Evolutionary conservation across 1,284 basidiomycete species (phyloP), one percentile per base, ranked within the genome.

Genomic region (Pseudozyma thailandica): DNA sequence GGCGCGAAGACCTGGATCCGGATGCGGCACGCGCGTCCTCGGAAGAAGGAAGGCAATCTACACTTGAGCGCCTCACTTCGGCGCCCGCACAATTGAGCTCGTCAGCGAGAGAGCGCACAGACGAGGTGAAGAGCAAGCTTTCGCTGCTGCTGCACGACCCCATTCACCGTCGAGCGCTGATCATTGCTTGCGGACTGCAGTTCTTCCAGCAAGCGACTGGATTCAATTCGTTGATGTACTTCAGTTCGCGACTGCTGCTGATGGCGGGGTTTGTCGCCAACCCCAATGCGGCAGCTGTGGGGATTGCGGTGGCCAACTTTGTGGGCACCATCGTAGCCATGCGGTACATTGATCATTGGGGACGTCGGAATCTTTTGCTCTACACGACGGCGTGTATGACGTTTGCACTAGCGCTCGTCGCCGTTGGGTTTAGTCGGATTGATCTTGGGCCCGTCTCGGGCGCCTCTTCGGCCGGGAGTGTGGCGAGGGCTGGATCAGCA

Each of bases 211-310:
- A 79, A 35, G 50, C 50, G 10, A 51, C 42, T 1, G 70, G 70
- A 1, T 66, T 66, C 47, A 72, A 72, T 39, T 42, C 46, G 13
- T 50, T 76, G 20, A 63, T 75, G 56, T 80, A 80, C 50, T 80
- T 66, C 35, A 54, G 47, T 6, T 55, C 63, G 5, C 63, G 71
- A 3, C 49, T 80, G 20, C 52, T 80, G 26, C 54, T 66, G 35
- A 77, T 77, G 66, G 73, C 73, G 30, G 77, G 77, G 4, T 80
- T 80, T 43, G 49, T 50, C 4, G 47, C 58, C 12, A 80, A 80
- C 41, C 78, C 78, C 4, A 79, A 77, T 25, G 60, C 63, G 10
- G 72, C 75, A 12, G 75, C 77, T 4, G 53, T 77, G 1, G 59
- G 63, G 1, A 74, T 80, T 16, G 77, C 78, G 1, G 27, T 79